Evolutionary conservation across 352 stramenopile species (phyloP), one percentile per base, ranked within the genome.

Genomic region (Phytopythium montanum): DNA sequence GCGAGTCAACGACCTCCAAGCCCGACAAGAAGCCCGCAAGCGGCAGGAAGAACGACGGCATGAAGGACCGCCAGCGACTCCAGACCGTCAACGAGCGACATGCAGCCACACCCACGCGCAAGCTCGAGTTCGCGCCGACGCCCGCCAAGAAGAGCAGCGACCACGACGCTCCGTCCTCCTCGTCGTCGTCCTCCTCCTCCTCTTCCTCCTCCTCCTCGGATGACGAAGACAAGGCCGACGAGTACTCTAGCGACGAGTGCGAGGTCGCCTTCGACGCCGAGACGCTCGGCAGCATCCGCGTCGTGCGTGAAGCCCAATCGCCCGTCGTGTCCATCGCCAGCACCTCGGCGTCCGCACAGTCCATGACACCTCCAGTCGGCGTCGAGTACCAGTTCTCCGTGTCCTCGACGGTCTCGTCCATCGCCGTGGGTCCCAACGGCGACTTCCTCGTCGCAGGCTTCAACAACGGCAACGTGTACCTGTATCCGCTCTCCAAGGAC

Each of bases 371-470:
- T 2, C 67, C 70, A 0, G 69, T 83, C 23, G 79, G 79, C 0
- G 69, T 86, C 16, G 79, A 92, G 65, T 87, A 76, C 45, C 76
- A 79, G 21, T 92, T 90, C 55, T 61, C 69, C 6, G 69, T 90
- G 10, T 68, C 70, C 0, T 89, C 80, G 0, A 90, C 80, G 0
- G 85, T 94, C 2, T 94, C 83, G 4, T 94, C 85, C 2, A 82
- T 93, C n/a, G 83, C 83, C 1, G 65, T 94, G 1, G 76, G 83
- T 13, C 80, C 78, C 0, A 79, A 83, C 19, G 80, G 83, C 53
- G 68, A 79, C 26, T 94, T 92, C 66, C 65, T 94, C 2, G 81
- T 94, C 29, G 82, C 81, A 1, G 85, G 85, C 1, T 94, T 94
- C 45, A 86, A 88, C 64, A 92, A 92, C 46, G 85, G 85, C 46